These are phyloP conservation scores for Ceriops tagal DNA, from an alignment of 345 rosid genomes.

Conservation along the genomic window DNA sequence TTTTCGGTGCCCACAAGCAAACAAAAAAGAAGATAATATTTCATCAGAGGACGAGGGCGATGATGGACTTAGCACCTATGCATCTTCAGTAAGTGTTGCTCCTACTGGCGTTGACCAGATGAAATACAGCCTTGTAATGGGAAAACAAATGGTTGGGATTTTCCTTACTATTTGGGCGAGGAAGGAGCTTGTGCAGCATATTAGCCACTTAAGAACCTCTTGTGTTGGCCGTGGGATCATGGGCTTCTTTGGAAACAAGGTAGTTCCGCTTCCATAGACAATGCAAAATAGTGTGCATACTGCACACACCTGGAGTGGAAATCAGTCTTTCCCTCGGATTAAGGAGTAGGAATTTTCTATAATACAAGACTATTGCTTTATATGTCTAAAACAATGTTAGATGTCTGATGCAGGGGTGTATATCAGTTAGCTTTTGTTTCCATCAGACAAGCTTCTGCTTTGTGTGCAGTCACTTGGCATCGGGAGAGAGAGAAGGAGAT, in stretches of 20 bases:
- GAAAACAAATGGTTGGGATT: slow-evolving; percentile 97
- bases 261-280: slow-evolving; percentile 15
- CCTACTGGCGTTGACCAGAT: slow-evolving; percentile 29
- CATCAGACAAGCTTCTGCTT: slow-evolving; percentile 88
- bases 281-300: neutral
- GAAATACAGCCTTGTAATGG: slow-evolving; percentile 73
- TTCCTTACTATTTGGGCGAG: slow-evolving; percentile 86
- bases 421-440: slow-evolving; percentile 78
- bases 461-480: slow-evolving; percentile 89
- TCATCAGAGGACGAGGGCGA: slow-evolving; percentile 73
- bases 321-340: neutral
- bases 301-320: neutral
- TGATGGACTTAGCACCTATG: slow-evolving; percentile 38
- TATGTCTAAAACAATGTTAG: neutral
- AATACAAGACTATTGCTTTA: neutral
- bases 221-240: slow-evolving; percentile 74
- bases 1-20: slow-evolving; percentile 57
- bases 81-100: slow-evolving; percentile 29
- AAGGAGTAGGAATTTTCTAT: too few relatives aligned
- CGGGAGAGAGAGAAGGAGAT: slow-evolving; percentile 96
- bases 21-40: slow-evolving; percentile 42
- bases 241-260: slow-evolving; percentile 97
- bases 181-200: slow-evolving; percentile 71
- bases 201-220: slow-evolving; percentile 73
- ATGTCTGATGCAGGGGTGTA: slow-evolving; percentile 70